Evolutionary conservation across 1,284 basidiomycete species (phyloP), one percentile per base, ranked within the genome.

Genomic region (Ganoderma multipileum): DNA sequence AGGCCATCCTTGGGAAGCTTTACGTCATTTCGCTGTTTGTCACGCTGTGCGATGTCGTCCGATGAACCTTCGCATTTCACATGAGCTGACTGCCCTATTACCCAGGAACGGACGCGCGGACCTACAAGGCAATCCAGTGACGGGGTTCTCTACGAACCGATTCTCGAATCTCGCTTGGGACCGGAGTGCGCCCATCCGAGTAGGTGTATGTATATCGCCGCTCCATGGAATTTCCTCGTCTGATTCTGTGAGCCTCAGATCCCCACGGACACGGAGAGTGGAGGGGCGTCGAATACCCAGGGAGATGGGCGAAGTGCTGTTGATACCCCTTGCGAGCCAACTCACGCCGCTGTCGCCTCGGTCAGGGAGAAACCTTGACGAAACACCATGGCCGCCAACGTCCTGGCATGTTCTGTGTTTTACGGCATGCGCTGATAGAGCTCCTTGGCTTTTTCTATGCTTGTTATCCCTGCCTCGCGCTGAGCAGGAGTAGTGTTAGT

Each of bases 21-120:
- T 80, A 80, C 68, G 79, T 78, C 2, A 77, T 80, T 33, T 80
- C 79, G 3, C 72, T 80, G 11, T 77, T 80, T 61, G 75, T 77
- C 28, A 79, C 77, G 8, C 63, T 79, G 78, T 78, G 63, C 16
- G 76, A 68, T 14, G 18, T 33, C 26, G 4, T 69, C 38, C 50
- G 20, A 8, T 50, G 36, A 18, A 54, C 12, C n/a, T 18, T 36
- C n/a, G n/a, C 28, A 47, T 28, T 14, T 54, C 18, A 5, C 9
- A 8, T 38, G 2, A 38, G 12, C 38, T n/a, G 47, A 50, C 23
- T 3, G 11, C 3, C 11, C n/a, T n/a, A 9, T 8, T 9, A 14
- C 28, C 3, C 41, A 74, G 73, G n/a, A 74, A 74, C 50, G 73
- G 73, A 12, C 73, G 73, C 14, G 71, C 71, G 2, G 67, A 67